A percentile compares a stretch with the other conserved stretches of the same genome.
These are phyloP conservation scores for Dioscorea alata DNA, from an alignment of 106 monocot genomes.

Conservation along the genomic window DNA sequence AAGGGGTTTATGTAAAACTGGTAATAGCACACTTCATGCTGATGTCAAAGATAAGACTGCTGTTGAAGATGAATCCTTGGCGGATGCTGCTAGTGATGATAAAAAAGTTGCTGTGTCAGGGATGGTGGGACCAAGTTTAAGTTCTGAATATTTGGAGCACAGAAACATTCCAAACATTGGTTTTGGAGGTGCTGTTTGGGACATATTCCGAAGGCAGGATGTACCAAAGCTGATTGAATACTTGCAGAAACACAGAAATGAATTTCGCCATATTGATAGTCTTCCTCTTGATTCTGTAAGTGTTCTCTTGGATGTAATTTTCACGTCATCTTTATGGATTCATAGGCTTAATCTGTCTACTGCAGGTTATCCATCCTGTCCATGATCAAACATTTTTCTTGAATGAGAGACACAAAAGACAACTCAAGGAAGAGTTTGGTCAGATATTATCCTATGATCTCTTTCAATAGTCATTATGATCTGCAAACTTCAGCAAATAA, in stretches of 20 bases:
- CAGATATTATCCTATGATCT: slow-evolving; percentile 8
- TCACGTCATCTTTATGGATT: no score
- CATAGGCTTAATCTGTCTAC: neutral
- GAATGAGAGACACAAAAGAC: slow-evolving; percentile 34
- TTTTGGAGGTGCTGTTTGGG: slow-evolving; percentile 47
- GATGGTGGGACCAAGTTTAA: neutral
- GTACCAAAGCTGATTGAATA: slow-evolving; percentile 30
- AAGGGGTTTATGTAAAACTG: no score
- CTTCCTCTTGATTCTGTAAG: slow-evolving; percentile 28
- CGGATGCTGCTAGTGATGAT: neutral
- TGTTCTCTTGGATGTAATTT: no score
- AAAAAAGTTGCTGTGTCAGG: neutral
- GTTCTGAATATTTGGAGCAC: neutral
- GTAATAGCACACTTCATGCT: no score
- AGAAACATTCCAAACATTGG: slow-evolving; percentile 1
- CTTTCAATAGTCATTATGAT: no score
- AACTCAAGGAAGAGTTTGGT: slow-evolving; percentile 45
- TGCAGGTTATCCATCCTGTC: slow-evolving; percentile 46
- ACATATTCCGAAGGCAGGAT: slow-evolving; percentile 51
- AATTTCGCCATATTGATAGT: slow-evolving; percentile 36
- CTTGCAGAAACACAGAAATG: slow-evolving; percentile 28
- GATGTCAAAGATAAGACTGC: no score
- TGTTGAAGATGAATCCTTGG: no score
- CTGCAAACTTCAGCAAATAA: neutral
- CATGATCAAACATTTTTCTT: slow-evolving; percentile 49